These are phyloP conservation scores for Zoysia matrella DNA, from an alignment of 202 grass and related monocot genomes.

Conservation along the genomic window DNA sequence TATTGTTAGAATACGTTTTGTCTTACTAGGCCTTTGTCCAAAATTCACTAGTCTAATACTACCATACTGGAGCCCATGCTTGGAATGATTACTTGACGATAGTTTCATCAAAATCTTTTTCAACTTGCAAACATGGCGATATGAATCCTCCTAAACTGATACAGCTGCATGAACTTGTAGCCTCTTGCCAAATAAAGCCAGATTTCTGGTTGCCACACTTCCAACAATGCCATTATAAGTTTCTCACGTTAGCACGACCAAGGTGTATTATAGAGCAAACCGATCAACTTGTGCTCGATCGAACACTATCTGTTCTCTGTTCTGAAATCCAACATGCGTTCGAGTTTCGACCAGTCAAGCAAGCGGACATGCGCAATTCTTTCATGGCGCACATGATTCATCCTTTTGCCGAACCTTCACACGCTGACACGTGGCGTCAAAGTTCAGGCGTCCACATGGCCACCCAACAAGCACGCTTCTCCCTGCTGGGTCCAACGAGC, in stretches of 20 bases:
- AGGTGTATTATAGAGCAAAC: neutral
- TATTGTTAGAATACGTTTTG: neutral
- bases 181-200: neutral
- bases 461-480: neutral
- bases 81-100: neutral
- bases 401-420: neutral
- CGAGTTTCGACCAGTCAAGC: neutral
- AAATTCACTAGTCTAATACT: neutral
- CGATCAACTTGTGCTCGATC: neutral
- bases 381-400: conserved; percentile 3
- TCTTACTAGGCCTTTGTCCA: neutral
- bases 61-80: neutral
- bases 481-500: no score
- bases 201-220: neutral
- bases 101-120: neutral
- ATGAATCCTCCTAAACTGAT: neutral
- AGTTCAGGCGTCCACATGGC: neutral
- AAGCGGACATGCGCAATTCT: neutral
- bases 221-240: neutral
- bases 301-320: neutral
- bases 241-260: neutral
- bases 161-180: neutral
- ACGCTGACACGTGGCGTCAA: neutral
- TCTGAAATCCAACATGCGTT: neutral
- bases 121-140: neutral